phyloP scores from a whole-genome alignment of 805 yeast genomes.

The Lipomyces chichibuensis region DNA sequence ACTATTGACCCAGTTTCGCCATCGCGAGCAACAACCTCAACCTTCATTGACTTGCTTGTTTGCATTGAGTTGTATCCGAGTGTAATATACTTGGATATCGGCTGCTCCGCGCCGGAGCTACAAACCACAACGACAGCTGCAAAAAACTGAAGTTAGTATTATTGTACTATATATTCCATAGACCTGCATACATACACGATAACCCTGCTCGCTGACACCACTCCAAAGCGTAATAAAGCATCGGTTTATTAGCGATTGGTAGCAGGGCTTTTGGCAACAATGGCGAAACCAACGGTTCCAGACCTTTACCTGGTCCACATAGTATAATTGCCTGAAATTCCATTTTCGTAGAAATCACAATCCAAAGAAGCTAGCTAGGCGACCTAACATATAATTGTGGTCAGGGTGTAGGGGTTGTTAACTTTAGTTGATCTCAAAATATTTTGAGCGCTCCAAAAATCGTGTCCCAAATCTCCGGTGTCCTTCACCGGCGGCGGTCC shows the following conservation, averaged over 20 bases:
- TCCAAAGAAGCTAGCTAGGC: background rate
- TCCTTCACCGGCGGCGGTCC: background rate
- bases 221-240: constrained; percentile 82
- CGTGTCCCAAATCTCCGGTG: background rate
- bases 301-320: constrained; percentile 79
- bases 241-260: constrained; percentile 87
- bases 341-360: constrained; percentile 53
- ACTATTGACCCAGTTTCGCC: constrained; percentile 67
- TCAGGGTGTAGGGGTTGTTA: background rate
- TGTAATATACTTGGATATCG: constrained; percentile 44
- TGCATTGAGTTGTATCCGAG: constrained; percentile 30
- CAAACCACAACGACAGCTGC: constrained; percentile 54
- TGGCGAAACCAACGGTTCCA: constrained; percentile 69
- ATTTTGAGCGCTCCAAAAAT: background rate
- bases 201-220: constrained; percentile 68
- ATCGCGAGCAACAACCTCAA: constrained; percentile 57
- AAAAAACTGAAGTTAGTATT: background rate
- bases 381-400: background rate
- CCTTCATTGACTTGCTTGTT: constrained; percentile 50
- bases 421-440: background rate
- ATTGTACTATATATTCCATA: background rate
- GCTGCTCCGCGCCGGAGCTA: constrained; percentile 53
- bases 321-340: constrained; percentile 89
- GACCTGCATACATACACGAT: constrained; percentile 23
- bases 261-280: constrained; percentile 78